Percentiles rank a stretch among this genome's conserved stretches.
Evolutionary conservation across 495 filamentous ascomycete species (phyloP).

Genomic region (Penicillium subrubescens): DNA sequence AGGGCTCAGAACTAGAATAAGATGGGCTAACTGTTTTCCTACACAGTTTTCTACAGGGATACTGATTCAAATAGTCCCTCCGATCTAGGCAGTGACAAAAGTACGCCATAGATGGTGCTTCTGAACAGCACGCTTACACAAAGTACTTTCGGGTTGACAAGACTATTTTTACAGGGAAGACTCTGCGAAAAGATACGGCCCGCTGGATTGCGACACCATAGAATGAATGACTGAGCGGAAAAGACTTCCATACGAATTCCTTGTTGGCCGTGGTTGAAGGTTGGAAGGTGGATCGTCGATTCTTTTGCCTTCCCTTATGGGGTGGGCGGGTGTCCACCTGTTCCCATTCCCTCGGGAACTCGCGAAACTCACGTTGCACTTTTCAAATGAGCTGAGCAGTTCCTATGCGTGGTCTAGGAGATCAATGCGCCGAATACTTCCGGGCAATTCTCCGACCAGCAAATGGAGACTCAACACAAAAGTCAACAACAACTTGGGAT

Average conservation of each 20-base stretch:
- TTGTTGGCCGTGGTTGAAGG: slow-evolving; percentile 8
- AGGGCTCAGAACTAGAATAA: background rate
- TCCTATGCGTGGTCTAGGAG: background rate
- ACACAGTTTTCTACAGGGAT: slow-evolving; percentile 17
- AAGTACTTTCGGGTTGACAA: background rate
- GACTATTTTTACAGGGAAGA: background rate
- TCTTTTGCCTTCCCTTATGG: slow-evolving; percentile 8
- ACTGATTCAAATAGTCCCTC: background rate
- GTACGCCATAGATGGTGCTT: background rate
- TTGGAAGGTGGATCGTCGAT: slow-evolving; percentile 9
- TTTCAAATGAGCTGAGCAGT: slow-evolving; percentile 7
- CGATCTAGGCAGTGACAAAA: background rate
- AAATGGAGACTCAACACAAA: background rate
- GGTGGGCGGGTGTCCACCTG: slow-evolving; percentile 12
- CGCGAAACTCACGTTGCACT: slow-evolving; percentile 10
- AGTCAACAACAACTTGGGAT: background rate
- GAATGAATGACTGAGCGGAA: slow-evolving; percentile 9
- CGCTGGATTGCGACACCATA: background rate
- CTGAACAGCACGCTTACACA: background rate
- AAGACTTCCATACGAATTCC: slow-evolving; percentile 15
- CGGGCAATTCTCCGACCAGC: slow-evolving; percentile 10
- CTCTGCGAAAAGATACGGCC: background rate
- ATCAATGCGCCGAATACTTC: background rate
- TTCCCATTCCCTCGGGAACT: slow-evolving; percentile 13
- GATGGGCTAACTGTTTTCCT: background rate